Conservation (phyloP, 768 basidiomycete genomes). For the Boletales sp. region DNA sequence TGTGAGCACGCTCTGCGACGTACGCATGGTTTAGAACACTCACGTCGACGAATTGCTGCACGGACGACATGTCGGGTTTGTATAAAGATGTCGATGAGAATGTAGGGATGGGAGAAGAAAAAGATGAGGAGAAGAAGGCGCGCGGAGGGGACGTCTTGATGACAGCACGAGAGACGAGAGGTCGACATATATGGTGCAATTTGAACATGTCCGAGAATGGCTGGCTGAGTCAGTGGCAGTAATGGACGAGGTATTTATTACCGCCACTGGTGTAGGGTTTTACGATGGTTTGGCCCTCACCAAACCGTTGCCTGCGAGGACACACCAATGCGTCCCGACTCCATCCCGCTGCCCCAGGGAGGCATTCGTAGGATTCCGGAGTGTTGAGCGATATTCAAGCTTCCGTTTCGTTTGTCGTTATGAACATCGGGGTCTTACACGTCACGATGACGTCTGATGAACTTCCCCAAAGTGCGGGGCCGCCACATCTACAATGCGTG, state of each 20-base stretch:
- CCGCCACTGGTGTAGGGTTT: too few relatives aligned
- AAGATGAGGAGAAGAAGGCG: neutral
- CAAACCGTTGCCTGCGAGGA: too few relatives aligned
- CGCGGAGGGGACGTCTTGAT: conserved; percentile 3
- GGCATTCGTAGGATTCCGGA: neutral
- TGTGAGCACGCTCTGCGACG: too few relatives aligned
- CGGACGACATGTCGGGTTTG: conserved; percentile 19
- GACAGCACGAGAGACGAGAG: conserved; percentile 6
- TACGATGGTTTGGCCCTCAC: too few relatives aligned
- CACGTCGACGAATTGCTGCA: conserved; percentile 41
- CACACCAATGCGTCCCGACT: too few relatives aligned
- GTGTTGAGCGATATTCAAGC: too few relatives aligned
- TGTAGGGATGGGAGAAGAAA: conserved; percentile 18
- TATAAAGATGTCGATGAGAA: conserved; percentile 27
- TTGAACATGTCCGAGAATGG: neutral
- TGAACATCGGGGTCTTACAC: neutral
- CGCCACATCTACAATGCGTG: too few relatives aligned
- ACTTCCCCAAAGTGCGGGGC: too few relatives aligned
- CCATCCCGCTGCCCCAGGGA: neutral
- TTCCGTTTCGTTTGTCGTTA: too few relatives aligned
- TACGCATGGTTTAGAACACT: too few relatives aligned
- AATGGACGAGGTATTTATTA: too few relatives aligned
- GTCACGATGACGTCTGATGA: neutral
- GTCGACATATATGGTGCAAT: conserved; percentile 21
- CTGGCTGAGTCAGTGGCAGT: too few relatives aligned